phyloP scores from a whole-genome alignment of 208 protist genomes.

The Herpetomonas samuelpessoai region DNA sequence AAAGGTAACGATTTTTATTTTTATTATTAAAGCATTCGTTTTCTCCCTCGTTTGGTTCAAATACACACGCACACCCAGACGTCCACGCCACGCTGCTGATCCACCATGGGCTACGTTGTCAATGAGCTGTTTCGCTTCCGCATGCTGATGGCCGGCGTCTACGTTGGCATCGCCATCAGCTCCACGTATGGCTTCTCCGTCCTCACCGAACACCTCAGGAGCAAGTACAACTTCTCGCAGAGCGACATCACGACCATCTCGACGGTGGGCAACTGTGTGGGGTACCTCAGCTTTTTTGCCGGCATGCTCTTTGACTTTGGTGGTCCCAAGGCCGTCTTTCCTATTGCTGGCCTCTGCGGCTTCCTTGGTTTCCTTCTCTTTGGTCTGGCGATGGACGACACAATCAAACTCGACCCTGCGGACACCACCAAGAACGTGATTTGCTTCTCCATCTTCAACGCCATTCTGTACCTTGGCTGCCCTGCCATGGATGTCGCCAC shows the following conservation, averaged over 20 bases:
- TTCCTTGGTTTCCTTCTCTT: conserved; percentile 44
- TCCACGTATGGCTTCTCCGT: conserved; percentile 63
- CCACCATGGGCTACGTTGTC: too few relatives aligned
- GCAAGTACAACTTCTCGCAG: conserved; percentile 27
- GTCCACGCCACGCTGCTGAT: too few relatives aligned
- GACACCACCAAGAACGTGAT: conserved; percentile 18
- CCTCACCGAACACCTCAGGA: conserved; percentile 36
- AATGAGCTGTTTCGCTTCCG: conserved; percentile 46
- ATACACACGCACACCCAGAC: too few relatives aligned
- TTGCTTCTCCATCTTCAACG: conserved; percentile 45
- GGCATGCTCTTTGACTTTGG: conserved; percentile 63
- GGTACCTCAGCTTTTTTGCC: conserved; percentile 38
- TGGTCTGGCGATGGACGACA: conserved; percentile 46
- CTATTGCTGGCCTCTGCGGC: conserved; percentile 20
- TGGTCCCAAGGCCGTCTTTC: conserved; percentile 37
- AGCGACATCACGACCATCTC: conserved; percentile 55
- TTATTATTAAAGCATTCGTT: too few relatives aligned
- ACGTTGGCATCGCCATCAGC: conserved; percentile 28
- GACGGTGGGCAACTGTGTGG: conserved; percentile 42
- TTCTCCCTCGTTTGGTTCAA: too few relatives aligned
- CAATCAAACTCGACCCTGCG: too few relatives aligned
- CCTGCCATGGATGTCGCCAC: conserved; percentile 49
- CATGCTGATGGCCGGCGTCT: conserved; percentile 38
- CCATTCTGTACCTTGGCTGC: conserved; percentile 57
- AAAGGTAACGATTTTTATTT: too few relatives aligned